Evolutionary conservation across 257 asterid genomes (phyloP).

Genomic region (Scutellaria galericulata): DNA sequence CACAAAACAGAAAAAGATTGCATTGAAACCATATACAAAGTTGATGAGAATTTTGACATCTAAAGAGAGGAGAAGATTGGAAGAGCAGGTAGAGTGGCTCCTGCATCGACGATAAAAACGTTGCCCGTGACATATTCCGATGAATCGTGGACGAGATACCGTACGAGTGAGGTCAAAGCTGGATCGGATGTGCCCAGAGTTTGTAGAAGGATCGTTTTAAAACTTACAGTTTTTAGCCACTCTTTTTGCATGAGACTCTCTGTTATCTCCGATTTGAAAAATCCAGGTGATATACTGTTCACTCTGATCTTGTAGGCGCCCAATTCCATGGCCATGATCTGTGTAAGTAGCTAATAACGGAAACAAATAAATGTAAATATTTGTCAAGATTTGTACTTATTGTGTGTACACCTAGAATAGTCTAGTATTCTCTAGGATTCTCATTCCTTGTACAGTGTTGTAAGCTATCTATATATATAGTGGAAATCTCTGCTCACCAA

Average conservation of each 20-base stretch:
- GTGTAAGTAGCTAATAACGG: background rate
- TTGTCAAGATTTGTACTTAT: too few species aligned
- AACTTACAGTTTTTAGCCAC: slow-evolving; percentile 40
- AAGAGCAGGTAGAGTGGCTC: slow-evolving; percentile 42
- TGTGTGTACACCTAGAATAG: too few species aligned
- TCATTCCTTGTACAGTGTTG: too few species aligned
- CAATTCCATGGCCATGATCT: slow-evolving; percentile 50
- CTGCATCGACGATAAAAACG: slow-evolving; percentile 45
- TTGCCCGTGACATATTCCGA: slow-evolving; percentile 47
- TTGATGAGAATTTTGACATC: background rate
- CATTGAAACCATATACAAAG: too few species aligned
- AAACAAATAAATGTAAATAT: too few species aligned
- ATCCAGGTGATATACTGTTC: slow-evolving; percentile 48
- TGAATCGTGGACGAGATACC: slow-evolving; percentile 46
- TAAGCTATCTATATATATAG: too few species aligned
- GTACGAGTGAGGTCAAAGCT: slow-evolving; percentile 44
- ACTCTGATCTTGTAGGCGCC: slow-evolving; percentile 44
- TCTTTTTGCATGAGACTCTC: slow-evolving; percentile 35
- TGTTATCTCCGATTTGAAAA: slow-evolving; percentile 51
- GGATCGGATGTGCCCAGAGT: slow-evolving; percentile 41
- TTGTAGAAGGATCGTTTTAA: slow-evolving; percentile 33
- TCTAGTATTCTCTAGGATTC: too few species aligned
- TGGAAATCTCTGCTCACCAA: too few species aligned
- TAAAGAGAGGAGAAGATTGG: slow-evolving; percentile 49
- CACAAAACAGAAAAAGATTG: too few species aligned